These are phyloP conservation scores for Yamadazyma ubonensis DNA, from an alignment of 805 yeast genomes.

Conservation along the genomic window DNA sequence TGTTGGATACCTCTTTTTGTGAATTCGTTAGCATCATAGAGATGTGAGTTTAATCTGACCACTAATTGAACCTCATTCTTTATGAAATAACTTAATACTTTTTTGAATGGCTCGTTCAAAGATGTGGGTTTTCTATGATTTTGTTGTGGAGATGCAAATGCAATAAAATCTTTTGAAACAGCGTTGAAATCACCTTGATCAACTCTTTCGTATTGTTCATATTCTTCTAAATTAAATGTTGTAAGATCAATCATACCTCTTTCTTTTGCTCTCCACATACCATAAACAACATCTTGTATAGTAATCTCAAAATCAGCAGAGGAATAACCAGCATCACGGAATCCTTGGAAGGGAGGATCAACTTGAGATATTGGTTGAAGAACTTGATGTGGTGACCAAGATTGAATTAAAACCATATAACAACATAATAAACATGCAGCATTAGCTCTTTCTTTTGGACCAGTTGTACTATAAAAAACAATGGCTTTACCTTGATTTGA, in stretches of 20 bases:
- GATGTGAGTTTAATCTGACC: conserved; percentile 87
- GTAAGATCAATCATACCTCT: conserved; percentile 84
- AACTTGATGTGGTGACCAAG: conserved; percentile 98
- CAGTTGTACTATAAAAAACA: conserved; percentile 82
- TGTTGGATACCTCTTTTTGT: conserved; percentile 82
- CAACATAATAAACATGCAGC: conserved; percentile 94
- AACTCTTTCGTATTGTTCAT: conserved; percentile 91
- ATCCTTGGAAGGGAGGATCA: conserved; percentile 91
- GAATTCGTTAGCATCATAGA: conserved; percentile 83
- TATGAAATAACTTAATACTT: conserved; percentile 76
- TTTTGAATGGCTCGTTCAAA: conserved; percentile 72
- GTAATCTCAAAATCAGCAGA: conserved; percentile 91
- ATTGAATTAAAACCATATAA: conserved; percentile 91
- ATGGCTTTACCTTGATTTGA: conserved; percentile 84
- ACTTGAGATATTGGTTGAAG: conserved; percentile 90
- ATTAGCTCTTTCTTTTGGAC: conserved; percentile 80
- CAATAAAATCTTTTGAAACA: conserved; percentile 89
- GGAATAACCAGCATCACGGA: conserved; percentile 96
- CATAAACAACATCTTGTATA: conserved; percentile 93
- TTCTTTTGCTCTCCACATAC: conserved; percentile 97
- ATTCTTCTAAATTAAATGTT: conserved; percentile 84
- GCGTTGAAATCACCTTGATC: conserved; percentile 96
- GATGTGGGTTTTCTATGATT: conserved; percentile 43
- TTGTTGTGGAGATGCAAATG: conserved; percentile 96
- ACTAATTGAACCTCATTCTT: conserved; percentile 79